phyloP scores from a whole-genome alignment of 345 rosid species.

The Rhodamnia argentea region DNA sequence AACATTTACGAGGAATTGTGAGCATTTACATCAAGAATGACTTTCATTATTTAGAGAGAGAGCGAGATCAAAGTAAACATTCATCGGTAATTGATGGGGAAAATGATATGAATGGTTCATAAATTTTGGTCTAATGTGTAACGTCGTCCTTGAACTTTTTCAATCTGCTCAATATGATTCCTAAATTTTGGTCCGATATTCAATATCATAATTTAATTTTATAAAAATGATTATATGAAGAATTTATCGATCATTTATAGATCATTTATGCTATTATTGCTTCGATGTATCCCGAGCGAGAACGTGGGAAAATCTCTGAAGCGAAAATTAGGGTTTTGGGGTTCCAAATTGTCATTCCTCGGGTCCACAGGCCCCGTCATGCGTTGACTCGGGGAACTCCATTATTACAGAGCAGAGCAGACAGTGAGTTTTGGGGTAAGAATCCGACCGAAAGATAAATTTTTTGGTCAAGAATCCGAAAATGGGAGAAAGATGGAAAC shows the following conservation, averaged over 20 bases:
- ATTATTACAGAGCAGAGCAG: not conserved
- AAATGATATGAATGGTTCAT: not conserved
- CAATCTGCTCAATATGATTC: not conserved
- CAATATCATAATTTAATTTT: too few relatives aligned
- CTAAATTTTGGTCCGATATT: not conserved
- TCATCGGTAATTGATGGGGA: not conserved
- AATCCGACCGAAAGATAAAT: not conserved
- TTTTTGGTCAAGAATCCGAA: not conserved
- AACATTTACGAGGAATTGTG: not conserved
- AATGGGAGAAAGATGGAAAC: not conserved
- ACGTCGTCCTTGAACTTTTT: too few relatives aligned
- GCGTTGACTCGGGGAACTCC: not conserved
- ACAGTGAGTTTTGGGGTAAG: not conserved
- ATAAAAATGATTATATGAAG: not conserved
- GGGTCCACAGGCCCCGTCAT: not conserved
- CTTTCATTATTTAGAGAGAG: not conserved
- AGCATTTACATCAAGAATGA: not conserved
- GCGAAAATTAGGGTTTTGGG: not conserved
- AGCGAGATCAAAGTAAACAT: not conserved
- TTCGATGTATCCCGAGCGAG: not conserved
- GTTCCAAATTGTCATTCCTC: not conserved
- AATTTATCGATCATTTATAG: not conserved
- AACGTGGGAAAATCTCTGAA: not conserved
- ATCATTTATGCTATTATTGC: not conserved
- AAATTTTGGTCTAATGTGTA: fast-evolving